Base-by-base conservation (phyloP, 805 yeast genomes). In the Komagataella populi region DNA sequence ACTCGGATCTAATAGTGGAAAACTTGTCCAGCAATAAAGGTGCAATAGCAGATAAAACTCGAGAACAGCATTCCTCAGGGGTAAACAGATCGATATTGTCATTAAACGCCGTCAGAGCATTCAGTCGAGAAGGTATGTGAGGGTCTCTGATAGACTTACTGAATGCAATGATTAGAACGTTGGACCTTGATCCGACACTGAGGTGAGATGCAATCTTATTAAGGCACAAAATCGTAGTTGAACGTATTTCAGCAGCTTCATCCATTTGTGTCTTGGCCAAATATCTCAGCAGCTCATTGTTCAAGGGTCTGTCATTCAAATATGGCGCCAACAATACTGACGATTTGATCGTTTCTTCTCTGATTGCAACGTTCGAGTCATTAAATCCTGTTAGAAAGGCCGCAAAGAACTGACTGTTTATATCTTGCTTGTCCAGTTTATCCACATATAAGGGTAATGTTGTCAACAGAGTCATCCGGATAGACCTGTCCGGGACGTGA, bases 121-220 rank as follows among this genome's bases (percentile, higher is more conserved):
- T 85, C 60, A 82, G 63, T 56, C 93, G 76, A 12, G 95, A 80
- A 6, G 85, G 88, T 2, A 81, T 73, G 59, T 80, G 81, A 0
- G 90, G 76, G 64, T 91, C 99, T 58, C 81, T 82, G 48, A 91
- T 71, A 0, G 95, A 84, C 59, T 89, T 83, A 2, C 87, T 77
- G 58, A 86, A 84, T 0, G 97, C 98, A 1, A 96, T 88, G 2
- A 88, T 81, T 48, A 93, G 68, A 2, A 93, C 96, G 20, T 80
- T 81, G 7, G 87, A 73, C 53, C 90, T 73, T 3, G 84, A 70
- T 14, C 63, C 65, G 18, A 70, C 59, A 58, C 80, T 80, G 57
- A 88, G 74, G 53, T 71, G 67, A 36, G 72, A 63, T 0, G 93
- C 81, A 47, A 88, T 78, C 51, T 78, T 78, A 45, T 84, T 80